Conservation (phyloP, 2,329 filamentous ascomycete species). For the Rhexocercosporidium sp. region DNA sequence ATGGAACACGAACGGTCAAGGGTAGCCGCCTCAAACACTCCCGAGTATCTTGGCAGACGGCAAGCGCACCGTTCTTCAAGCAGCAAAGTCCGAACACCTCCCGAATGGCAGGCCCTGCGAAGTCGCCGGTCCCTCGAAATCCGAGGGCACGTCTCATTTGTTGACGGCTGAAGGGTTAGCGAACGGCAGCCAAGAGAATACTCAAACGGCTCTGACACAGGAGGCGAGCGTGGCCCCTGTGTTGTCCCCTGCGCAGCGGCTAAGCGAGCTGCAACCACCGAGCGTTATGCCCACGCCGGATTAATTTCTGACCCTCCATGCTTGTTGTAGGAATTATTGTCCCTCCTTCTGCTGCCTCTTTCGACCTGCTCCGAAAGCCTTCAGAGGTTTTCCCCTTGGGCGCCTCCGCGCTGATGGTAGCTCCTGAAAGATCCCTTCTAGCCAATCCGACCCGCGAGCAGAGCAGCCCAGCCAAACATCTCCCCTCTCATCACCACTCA, state of each 20-base stretch:
- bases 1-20: conserved; percentile 13
- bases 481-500: neutral
- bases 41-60: conserved; percentile 15
- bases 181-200: conserved; percentile 18
- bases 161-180: conserved; percentile 1
- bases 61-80: neutral
- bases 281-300: conserved; percentile 22
- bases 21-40: conserved; percentile 15
- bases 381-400: neutral
- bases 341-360: neutral
- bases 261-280: conserved; percentile 20
- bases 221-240: neutral
- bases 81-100: neutral
- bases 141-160: conserved; percentile 22
- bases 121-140: neutral
- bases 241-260: conserved; percentile 11
- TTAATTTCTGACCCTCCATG: neutral
- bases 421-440: neutral
- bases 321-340: too few species aligned
- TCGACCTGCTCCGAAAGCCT: neutral
- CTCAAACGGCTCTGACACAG: conserved; percentile 33
- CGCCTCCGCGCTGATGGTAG: neutral
- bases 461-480: neutral
- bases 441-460: neutral
- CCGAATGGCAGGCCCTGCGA: neutral